Conservation (phyloP, 129 eudicot species). For the Artemisia annua region DNA sequence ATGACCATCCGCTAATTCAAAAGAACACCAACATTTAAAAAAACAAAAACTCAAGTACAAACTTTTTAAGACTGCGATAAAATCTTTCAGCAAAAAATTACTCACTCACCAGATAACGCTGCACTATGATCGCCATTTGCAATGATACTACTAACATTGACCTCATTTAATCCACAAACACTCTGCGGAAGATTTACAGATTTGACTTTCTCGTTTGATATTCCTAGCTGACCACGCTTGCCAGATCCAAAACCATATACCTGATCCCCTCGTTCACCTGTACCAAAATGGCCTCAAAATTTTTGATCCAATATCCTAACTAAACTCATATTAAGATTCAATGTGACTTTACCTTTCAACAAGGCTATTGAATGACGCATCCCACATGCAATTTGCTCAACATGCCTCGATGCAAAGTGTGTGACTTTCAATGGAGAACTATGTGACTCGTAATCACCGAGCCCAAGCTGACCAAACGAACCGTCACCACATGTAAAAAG, state of each 20-base stretch:
- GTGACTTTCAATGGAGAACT: constrained; percentile 51
- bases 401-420: constrained; percentile 51
- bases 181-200: constrained; percentile 54
- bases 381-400: constrained; percentile 74
- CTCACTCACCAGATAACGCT: constrained; percentile 69
- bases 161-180: constrained; percentile 53
- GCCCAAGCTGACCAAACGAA: constrained; percentile 95
- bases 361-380: constrained; percentile 88
- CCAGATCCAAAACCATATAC: constrained; percentile 92
- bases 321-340: background rate
- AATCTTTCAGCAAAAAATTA: background rate
- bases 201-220: constrained; percentile 44
- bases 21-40: background rate
- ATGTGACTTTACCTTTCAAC: constrained; percentile 51
- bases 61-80: background rate
- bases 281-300: constrained; percentile 6
- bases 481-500: constrained; percentile 97
- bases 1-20: constrained; percentile 49
- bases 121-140: constrained; percentile 97
- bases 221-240: constrained; percentile 77
- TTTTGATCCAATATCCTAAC: constrained; percentile 11
- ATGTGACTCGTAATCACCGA: constrained; percentile 61
- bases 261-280: constrained; percentile 45
- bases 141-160: constrained; percentile 36
- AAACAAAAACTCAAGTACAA: constrained; percentile 1